phyloP scores from a whole-genome alignment of 768 basidiomycete species.

The Candolleomyces efflorescens region DNA sequence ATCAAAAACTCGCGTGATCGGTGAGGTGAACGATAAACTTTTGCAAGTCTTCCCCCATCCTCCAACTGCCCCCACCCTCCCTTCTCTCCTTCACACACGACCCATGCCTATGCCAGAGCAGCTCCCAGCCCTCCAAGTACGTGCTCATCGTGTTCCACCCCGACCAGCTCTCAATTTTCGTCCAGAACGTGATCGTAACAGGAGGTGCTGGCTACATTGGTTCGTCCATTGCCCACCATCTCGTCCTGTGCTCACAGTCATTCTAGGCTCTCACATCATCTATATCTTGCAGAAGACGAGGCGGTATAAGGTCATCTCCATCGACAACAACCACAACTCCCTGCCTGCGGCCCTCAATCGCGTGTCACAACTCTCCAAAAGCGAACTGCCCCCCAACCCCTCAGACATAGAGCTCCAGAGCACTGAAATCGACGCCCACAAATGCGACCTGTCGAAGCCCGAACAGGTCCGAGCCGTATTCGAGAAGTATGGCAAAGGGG shows the following conservation, averaged over 20 bases:
- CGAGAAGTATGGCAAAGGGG: slow-evolving; percentile 78
- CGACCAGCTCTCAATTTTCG: slow-evolving; percentile 18
- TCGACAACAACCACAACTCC: slow-evolving; percentile 96
- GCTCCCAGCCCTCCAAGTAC: slow-evolving; percentile 41
- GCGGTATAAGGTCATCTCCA: slow-evolving; percentile 86
- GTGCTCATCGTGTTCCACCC: slow-evolving; percentile 20
- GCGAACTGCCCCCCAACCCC: slow-evolving; percentile 62
- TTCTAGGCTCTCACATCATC: slow-evolving; percentile 88
- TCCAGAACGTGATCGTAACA: slow-evolving; percentile 42
- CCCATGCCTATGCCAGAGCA: slow-evolving; percentile 9
- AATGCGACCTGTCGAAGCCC: slow-evolving; percentile 71
- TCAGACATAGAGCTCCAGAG: slow-evolving; percentile 67
- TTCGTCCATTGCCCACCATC: slow-evolving; percentile 23
- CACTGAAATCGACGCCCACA: slow-evolving; percentile 64
- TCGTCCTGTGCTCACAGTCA: slow-evolving; percentile 8
- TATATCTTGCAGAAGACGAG: slow-evolving; percentile 82
- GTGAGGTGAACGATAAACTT: slow-evolving; percentile 7
- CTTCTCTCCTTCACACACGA: slow-evolving; percentile 7
- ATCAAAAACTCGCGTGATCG: slow-evolving; percentile 18
- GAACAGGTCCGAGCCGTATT: slow-evolving; percentile 77
- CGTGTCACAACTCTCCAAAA: slow-evolving; percentile 75
- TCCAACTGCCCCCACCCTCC: slow-evolving; percentile 15
- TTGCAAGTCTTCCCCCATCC: slow-evolving; percentile 15
- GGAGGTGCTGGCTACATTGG: slow-evolving; percentile 91
- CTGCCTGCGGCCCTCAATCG: slow-evolving; percentile 68